Percentiles rank a stretch among this genome's conserved stretches.
Conservation (phyloP, 2,329 filamentous ascomycete genomes). For the Xylaria sp. region DNA sequence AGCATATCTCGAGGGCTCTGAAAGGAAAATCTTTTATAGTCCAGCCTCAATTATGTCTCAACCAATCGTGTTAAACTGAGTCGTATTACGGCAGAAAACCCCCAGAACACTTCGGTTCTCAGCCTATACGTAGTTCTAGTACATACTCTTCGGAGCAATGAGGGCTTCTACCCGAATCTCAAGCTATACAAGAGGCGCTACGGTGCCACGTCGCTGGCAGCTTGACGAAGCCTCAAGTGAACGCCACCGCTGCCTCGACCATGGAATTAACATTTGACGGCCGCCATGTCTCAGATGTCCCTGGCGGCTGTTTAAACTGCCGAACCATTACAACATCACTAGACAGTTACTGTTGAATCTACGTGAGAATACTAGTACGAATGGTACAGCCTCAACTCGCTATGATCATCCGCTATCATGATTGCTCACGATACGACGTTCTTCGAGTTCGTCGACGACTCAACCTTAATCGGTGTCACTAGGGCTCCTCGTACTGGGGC, state of each 20-base stretch:
- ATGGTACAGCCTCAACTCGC: background rate
- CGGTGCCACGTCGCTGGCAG: background rate
- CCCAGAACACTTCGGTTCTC: too few species aligned
- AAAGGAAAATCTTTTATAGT: too few species aligned
- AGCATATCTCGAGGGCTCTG: background rate
- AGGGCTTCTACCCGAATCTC: background rate
- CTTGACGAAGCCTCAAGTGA: background rate
- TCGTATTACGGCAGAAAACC: too few species aligned
- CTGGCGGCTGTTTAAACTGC: background rate
- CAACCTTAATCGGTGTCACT: background rate
- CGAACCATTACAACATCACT: background rate
- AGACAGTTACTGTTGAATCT: background rate
- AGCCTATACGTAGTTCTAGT: too few species aligned
- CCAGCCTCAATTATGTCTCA: background rate
- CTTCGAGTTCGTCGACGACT: background rate
- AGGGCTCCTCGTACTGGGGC: too few species aligned
- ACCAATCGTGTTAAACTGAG: background rate
- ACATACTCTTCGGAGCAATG: too few species aligned
- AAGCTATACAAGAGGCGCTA: background rate
- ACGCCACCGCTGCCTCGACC: background rate
- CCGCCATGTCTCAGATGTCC: background rate
- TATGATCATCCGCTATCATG: background rate
- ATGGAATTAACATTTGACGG: background rate
- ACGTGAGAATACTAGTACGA: background rate
- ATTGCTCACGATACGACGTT: background rate